Base-by-base conservation (phyloP, 2,329 filamentous ascomycete species). In the Aspergillus candidus region DNA sequence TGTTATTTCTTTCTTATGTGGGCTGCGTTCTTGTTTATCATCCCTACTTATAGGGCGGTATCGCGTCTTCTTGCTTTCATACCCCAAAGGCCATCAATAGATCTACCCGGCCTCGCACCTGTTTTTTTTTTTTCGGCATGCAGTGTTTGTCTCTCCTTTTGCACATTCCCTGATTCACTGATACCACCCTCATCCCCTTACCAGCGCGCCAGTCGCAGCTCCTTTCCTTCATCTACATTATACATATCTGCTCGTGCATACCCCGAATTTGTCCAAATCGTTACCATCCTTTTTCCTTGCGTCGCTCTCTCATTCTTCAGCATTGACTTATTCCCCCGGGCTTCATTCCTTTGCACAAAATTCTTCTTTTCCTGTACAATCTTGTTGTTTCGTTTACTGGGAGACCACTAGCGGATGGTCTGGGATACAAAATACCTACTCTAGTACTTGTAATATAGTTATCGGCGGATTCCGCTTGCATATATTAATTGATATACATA, bases 1-100 rank as follows among this genome's bases (percentile, higher is more conserved):
- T 40, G 40, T 46, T n/a, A n/a, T 43, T 50, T 32, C 45, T 46
- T 22, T 39, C 40, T 32, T 38, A 33, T 13, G 31, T 30, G 22
- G 4, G 15, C 18, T 41, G 43, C 35, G 46, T 40, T 50, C 48
- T 46, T 41, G 49, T 46, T 37, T 41, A 36, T 51, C 47, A 27
- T 52, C 41, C 40, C 40, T 40, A 41, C 46, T 49, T 48, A 27
- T 27, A 27, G 22, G 22, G 22, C 22, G 22, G 22, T 51, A 53
- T 59, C 46, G 46, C 49, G 46, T 47, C 38, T 49, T 58, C 51
- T 59, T 47, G 43, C 55, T 51, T 58, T 63, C 64, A 67, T 68
- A 67, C 64, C 63, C 63, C 58, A 49, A 57, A 63, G 59, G 64
- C 59, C 58, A 56, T 63, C 53, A 51, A 63, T 64, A 66, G 60